Evolutionary conservation across 768 basidiomycete genomes (phyloP).

Genomic region (Mycena pura): DNA sequence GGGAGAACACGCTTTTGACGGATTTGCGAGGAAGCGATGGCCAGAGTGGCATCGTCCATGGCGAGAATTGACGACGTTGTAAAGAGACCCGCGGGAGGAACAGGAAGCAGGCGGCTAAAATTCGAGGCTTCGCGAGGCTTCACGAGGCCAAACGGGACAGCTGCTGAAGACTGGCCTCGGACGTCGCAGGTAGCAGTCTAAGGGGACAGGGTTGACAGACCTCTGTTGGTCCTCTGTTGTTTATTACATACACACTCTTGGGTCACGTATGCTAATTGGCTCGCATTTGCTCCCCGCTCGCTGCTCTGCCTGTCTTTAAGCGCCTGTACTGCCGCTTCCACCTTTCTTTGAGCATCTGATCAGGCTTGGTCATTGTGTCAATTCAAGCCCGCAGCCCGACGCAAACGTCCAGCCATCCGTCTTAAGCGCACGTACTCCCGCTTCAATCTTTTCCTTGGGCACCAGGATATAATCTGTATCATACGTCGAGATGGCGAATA

Average conservation of each 20-base stretch:
- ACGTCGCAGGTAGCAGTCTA: slow-evolving; percentile 1
- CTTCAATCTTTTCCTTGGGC: slow-evolving; percentile 47
- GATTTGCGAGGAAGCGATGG: slow-evolving; percentile 41
- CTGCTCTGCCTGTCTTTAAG: no score
- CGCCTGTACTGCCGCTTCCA: no score
- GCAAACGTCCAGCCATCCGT: slow-evolving; percentile 61
- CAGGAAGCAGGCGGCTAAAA: slow-evolving; percentile 3
- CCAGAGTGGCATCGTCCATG: slow-evolving; percentile 50
- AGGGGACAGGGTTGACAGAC: not conserved
- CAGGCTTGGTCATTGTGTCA: no score
- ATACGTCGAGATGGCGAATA: slow-evolving; percentile 73
- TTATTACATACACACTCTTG: not conserved
- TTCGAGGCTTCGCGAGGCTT: slow-evolving; percentile 1
- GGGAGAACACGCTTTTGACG: slow-evolving; percentile 84
- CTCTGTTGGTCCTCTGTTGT: slow-evolving; percentile 23
- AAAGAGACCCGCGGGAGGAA: slow-evolving; percentile 5
- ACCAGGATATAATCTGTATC: slow-evolving; percentile 73
- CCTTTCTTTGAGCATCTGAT: no score
- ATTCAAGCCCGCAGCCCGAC: no score
- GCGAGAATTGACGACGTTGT: slow-evolving; percentile 12
- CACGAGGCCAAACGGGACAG: slow-evolving; percentile 1
- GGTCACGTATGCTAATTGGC: no score
- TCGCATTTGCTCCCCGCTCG: no score
- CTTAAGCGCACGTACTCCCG: slow-evolving; percentile 50
- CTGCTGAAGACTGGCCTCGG: not conserved